Evolutionary conservation across 1,139 yeast genomes (phyloP), one percentile per base, ranked within the genome.

Genomic region (Saccharomycopsis phalli): DNA sequence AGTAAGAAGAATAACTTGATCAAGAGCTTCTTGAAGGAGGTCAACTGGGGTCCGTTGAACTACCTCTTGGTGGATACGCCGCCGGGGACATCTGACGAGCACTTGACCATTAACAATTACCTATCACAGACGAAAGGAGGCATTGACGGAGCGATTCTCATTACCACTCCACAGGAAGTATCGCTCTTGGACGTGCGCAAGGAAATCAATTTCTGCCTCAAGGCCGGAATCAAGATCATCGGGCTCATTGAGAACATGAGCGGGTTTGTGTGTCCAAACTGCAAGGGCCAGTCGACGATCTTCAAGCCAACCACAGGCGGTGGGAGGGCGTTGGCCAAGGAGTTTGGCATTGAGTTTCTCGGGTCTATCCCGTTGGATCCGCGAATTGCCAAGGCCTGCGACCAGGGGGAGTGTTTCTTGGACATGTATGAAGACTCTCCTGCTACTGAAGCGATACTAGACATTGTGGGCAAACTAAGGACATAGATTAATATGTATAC

Each of bases 81-180:
- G 0, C 99, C 99, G 0, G 98, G 99, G 0, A 91, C 99, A 0
- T 81, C 95, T 0, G 99, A 93, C 58, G 99, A 93, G 58, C 99
- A 93, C 59, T 68, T 93, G 36, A 78, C 94, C 6, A 88, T 91
- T 20, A 84, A 91, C 32, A 78, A 83, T 36, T 88, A 83, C 54
- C 67, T 93, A 72, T 42, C 46, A 7, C 42, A 44, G 33, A 81
- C 84, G 53, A 95, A 86, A 35, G 79, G 81, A 4, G 95, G 96
- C 0, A 79, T 91, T 2, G 97, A 91, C 57, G 99, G 99, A 0
- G 98, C 98, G 0, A 66, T 93, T 25, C 73, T 93, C 5, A 94
- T 93, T 22, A 91, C 98, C 0, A 93, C 98, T 0, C 98, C 99
- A 0, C 99, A 93, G 59, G 98, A 93, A 58, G 97, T 91, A 16